phyloP scores from a whole-genome alignment of 2,329 filamentous ascomycete species.

The Bipolaris oryzae region DNA sequence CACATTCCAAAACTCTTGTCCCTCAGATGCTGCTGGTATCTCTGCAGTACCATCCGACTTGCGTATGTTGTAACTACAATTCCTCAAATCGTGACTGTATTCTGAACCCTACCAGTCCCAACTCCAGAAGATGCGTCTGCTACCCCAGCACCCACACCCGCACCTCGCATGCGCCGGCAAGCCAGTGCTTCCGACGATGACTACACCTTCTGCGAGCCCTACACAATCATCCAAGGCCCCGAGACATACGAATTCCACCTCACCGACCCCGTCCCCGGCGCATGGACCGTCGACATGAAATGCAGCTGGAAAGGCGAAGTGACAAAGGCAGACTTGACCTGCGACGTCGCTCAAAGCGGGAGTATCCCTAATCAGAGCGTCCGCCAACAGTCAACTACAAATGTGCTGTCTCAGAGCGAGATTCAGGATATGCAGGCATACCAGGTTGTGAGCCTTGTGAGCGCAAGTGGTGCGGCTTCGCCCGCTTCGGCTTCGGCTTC shows the following conservation, averaged over 20 bases:
- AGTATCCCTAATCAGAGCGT: background rate
- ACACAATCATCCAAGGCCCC: constrained; percentile 34
- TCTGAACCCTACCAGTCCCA: background rate
- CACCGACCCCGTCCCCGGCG: constrained; percentile 26
- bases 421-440: constrained; percentile 6
- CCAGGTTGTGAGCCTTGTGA: constrained; percentile 22
- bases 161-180: constrained; percentile 27
- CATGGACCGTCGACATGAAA: constrained; percentile 25
- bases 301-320: constrained; percentile 33
- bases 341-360: constrained; percentile 23
- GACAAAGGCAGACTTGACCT: constrained; percentile 31
- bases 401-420: constrained; percentile 14
- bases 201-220: constrained; percentile 24
- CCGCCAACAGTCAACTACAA: background rate
- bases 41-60: constrained; percentile 12
- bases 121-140: background rate
- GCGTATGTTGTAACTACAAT: background rate
- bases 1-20: constrained; percentile 30
- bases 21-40: constrained; percentile 16
- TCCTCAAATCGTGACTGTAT: background rate
- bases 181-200: constrained; percentile 5
- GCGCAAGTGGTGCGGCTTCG: constrained; percentile 11
- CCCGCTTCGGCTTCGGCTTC: constrained; percentile 15
- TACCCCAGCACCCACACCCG: constrained; percentile 24
- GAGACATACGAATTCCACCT: constrained; percentile 28